These are phyloP conservation scores for Paramecium primaurelia DNA, from an alignment of 73 alveolate species.

Conservation along the genomic window DNA sequence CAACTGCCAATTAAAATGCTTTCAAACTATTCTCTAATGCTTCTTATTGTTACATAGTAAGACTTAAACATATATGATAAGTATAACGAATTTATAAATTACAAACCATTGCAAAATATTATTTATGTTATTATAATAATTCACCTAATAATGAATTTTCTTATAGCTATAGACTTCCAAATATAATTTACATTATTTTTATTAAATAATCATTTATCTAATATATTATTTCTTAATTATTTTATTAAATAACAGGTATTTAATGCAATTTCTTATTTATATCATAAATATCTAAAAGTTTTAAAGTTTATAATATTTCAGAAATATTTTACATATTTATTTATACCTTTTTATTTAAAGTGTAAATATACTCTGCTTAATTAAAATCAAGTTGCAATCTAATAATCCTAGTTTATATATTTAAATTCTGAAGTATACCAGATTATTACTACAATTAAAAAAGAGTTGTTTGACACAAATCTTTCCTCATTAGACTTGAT, in stretches of 20 bases:
- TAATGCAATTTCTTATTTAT: background rate
- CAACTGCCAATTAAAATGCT: background rate
- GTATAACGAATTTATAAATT: background rate
- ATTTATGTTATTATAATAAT: background rate
- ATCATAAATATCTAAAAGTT: background rate
- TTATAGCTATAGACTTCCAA: background rate
- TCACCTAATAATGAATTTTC: background rate
- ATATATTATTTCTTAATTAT: background rate
- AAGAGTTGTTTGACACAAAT: background rate
- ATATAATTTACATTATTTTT: background rate
- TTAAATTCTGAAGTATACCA: background rate
- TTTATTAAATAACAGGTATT: background rate
- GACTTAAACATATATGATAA: background rate
- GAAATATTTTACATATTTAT: background rate
- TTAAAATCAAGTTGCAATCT: background rate
- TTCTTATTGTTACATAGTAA: background rate
- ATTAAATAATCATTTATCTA: background rate
- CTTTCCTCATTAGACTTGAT: background rate
- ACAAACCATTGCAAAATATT: background rate
- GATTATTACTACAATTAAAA: background rate
- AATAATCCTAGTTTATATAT: background rate
- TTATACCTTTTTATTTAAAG: background rate
- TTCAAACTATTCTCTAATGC: background rate
- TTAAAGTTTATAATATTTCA: background rate
- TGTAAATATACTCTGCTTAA: background rate